Evolutionary conservation across 441 rosid species (phyloP).

Genomic region (Daphne laureola): DNA sequence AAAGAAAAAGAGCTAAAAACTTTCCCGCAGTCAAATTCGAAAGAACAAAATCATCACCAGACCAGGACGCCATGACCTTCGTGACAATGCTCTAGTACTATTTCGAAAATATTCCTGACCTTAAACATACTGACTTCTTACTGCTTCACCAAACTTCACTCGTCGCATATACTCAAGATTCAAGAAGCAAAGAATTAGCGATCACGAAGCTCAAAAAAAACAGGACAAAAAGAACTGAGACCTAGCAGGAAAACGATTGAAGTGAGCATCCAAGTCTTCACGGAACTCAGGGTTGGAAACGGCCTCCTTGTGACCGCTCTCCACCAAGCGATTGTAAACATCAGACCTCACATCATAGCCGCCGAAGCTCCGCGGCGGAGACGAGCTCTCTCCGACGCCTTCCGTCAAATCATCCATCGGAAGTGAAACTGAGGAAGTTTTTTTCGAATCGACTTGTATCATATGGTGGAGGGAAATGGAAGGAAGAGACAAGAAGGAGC

Average conservation of each 20-base stretch:
- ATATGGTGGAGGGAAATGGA: constrained; percentile 2
- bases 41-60: too few relatives aligned
- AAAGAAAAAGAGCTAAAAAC: too few relatives aligned
- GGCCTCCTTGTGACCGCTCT: constrained; percentile 41
- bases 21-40: too few relatives aligned
- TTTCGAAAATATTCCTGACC: too few relatives aligned
- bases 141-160: too few relatives aligned
- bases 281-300: constrained; percentile 48
- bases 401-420: constrained; percentile 70
- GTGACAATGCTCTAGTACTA: too few relatives aligned
- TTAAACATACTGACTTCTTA: too few relatives aligned
- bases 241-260: constrained; percentile 66
- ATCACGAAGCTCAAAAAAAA: neutral
- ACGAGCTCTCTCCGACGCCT: constrained; percentile 76
- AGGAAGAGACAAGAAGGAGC: neutral
- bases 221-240: constrained; percentile 8
- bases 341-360: constrained; percentile 45
- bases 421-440: neutral
- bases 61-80: too few relatives aligned
- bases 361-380: constrained; percentile 59
- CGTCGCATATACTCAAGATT: neutral
- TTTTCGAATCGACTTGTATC: neutral
- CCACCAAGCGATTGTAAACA: constrained; percentile 48
- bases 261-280: constrained; percentile 50
- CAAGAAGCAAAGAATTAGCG: neutral